Percentiles rank a stretch among this genome's conserved stretches.
These are phyloP conservation scores for Marchantia paleacea DNA, from an alignment of 225 moss, liverwort and hornwort genomes.

Conservation along the genomic window DNA sequence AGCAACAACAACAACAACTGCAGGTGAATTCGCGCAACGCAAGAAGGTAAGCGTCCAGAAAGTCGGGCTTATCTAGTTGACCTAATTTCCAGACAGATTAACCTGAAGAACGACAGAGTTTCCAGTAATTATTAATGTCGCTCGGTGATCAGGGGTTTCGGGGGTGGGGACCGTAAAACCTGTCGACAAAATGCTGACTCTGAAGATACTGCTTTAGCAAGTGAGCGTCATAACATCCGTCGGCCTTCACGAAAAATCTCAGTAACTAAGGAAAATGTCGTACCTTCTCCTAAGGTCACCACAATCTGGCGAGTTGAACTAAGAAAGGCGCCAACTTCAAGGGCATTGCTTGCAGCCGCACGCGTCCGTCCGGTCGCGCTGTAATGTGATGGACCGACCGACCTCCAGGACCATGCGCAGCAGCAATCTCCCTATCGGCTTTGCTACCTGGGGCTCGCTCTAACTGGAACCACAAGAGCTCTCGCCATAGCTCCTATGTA, in stretches of 20 bases:
- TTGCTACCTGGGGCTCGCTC: neutral
- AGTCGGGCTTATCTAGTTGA: too few relatives aligned
- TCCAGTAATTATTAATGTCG: neutral
- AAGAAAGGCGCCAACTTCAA: neutral
- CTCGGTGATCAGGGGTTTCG: neutral
- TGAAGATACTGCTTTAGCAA: neutral
- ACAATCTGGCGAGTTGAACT: neutral
- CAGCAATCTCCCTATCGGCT: neutral
- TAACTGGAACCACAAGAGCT: neutral
- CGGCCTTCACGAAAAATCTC: neutral
- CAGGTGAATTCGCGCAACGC: too few relatives aligned
- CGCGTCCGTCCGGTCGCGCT: neutral
- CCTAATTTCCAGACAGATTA: too few relatives aligned
- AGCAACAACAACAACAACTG: too few relatives aligned
- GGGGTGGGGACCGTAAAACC: neutral
- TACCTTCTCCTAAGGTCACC: neutral
- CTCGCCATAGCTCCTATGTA: neutral
- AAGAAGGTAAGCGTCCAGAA: too few relatives aligned
- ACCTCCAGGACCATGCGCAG: neutral
- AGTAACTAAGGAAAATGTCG: neutral
- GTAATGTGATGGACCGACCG: neutral
- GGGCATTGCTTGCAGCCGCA: neutral
- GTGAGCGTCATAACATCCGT: too few relatives aligned
- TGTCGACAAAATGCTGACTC: neutral
- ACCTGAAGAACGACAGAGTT: neutral